A percentile compares a stretch with the other conserved stretches of the same genome.
phyloP scores from a whole-genome alignment of 768 basidiomycete species.

The Suillus placidus region DNA sequence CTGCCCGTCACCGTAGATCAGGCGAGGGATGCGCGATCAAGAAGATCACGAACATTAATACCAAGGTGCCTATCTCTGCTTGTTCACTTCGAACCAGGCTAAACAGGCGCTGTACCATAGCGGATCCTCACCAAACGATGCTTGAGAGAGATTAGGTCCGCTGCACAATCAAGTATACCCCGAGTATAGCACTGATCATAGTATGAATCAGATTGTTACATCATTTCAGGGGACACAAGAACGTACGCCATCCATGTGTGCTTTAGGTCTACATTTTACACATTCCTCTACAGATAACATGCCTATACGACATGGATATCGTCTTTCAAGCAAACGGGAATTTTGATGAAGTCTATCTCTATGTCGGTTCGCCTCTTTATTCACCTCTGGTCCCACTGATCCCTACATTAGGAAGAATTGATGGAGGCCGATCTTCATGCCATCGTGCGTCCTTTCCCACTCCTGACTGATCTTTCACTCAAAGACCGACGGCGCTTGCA shows the following conservation, averaged over 20 bases:
- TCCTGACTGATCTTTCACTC: not conserved
- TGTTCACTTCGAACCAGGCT: constrained; percentile 13
- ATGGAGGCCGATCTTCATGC: constrained; percentile 99
- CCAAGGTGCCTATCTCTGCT: constrained; percentile 56
- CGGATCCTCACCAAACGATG: constrained; percentile 97
- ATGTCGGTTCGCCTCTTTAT: constrained; percentile 50
- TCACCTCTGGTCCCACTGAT: constrained; percentile 5
- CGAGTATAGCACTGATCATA: constrained; percentile 16
- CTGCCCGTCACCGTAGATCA: constrained; percentile 79
- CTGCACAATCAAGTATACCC: constrained; percentile 12
- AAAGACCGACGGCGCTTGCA: constrained; percentile 5
- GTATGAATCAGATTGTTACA: constrained; percentile 69
- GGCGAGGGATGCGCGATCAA: constrained; percentile 94
- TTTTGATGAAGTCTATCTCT: constrained; percentile 96
- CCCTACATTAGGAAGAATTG: constrained; percentile 78
- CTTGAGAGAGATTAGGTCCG: constrained; percentile 88
- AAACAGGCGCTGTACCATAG: constrained; percentile 39
- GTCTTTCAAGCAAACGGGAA: constrained; percentile 89
- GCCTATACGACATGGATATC: constrained; percentile 98
- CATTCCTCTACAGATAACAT: constrained; percentile 70
- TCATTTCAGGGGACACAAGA: constrained; percentile 99
- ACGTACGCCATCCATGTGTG: constrained; percentile 53
- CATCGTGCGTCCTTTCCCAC: constrained; percentile 60
- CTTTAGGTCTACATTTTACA: constrained; percentile 15
- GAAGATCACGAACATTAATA: constrained; percentile 94